A percentile compares a stretch with the other conserved stretches of the same genome.
Evolutionary conservation across 176 grass and related monocot species (phyloP).

Genomic region (Chloris gayana): DNA sequence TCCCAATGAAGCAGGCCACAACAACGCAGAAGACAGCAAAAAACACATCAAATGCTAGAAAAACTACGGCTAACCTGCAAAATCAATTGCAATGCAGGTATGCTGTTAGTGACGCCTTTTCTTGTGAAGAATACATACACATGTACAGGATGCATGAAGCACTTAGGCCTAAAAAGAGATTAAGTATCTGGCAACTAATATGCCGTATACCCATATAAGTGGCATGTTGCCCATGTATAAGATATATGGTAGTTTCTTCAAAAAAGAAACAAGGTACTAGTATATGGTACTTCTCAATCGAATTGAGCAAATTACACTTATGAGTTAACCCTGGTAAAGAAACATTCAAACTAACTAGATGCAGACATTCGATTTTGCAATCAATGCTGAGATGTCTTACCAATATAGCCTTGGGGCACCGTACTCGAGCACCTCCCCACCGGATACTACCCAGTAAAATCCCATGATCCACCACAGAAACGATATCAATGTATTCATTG

Average conservation of each 20-base stretch:
- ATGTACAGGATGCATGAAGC: background rate
- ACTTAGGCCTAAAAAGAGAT: background rate
- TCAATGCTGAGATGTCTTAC: constrained; percentile 40
- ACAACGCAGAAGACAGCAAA: constrained; percentile 80
- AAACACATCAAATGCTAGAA: constrained; percentile 90
- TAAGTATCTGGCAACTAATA: background rate
- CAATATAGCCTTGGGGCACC: constrained; percentile 89
- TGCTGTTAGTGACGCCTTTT: background rate
- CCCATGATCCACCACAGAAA: constrained; percentile 98
- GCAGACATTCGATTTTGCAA: background rate
- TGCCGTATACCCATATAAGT: background rate
- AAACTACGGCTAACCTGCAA: constrained; percentile 77
- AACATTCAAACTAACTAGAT: background rate
- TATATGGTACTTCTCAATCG: background rate
- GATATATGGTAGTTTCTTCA: background rate
- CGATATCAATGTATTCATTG: constrained; percentile 76
- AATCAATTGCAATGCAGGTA: constrained; percentile 13
- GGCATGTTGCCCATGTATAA: background rate
- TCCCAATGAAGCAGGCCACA: constrained; percentile 87
- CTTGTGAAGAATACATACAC: background rate
- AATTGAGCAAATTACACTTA: background rate
- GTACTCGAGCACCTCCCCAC: constrained; percentile 63
- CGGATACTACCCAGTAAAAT: constrained; percentile 89
- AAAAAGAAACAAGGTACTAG: too few species aligned
- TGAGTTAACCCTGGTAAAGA: background rate